Base-by-base conservation (phyloP, 306 rosid species). In the Vigna reflexopilosa region DNA sequence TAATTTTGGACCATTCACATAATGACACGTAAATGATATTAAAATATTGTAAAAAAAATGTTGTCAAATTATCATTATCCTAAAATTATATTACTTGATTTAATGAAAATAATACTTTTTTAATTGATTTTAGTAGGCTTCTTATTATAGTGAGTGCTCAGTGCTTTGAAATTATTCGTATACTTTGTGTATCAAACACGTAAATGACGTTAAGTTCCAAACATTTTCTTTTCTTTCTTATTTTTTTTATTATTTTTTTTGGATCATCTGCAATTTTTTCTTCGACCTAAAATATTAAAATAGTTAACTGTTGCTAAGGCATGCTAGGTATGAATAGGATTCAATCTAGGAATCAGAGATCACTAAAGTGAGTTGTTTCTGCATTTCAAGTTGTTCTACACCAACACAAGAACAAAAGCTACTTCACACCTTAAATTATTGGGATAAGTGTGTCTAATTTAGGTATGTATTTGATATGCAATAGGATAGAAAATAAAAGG, bases 151-250 rank as follows among this genome's bases (percentile, higher is more conserved):
- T 28, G 42, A 13, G 5, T 5, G 30, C 66, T 59, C 42, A 14
- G 42, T 30, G 9, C 67, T 28, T 30, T 59, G 30, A 28, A 28
- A 28, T 13, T 30, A 61, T 61, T 61, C 22, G 15, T 61, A 32
- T 61, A 61, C 67, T 61, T 61, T 30, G 67, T 15, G 67, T 61
- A 15, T 30, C 67, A 28, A 61, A 61, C 44, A 61, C 42, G 67
- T 61, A 61, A 61, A 30, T 24, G 67, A 28, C 65, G 34, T 10
- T 61, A 30, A 30, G 2, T 42, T 61, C 45, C 22, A 30, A 61
- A 15, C 6, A 61, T 61, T 61, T 61, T 16, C 45, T 15, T 61
- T 61, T 13, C 9, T 64, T 36, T 2, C 10, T 1, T 8, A n/a
- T 7, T n/a, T 58, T 30, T 26, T 4, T 0, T 1, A 8, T 54